Conservation (phyloP, 2,329 filamentous ascomycete genomes). For the Amylocarpus encephaloides region DNA sequence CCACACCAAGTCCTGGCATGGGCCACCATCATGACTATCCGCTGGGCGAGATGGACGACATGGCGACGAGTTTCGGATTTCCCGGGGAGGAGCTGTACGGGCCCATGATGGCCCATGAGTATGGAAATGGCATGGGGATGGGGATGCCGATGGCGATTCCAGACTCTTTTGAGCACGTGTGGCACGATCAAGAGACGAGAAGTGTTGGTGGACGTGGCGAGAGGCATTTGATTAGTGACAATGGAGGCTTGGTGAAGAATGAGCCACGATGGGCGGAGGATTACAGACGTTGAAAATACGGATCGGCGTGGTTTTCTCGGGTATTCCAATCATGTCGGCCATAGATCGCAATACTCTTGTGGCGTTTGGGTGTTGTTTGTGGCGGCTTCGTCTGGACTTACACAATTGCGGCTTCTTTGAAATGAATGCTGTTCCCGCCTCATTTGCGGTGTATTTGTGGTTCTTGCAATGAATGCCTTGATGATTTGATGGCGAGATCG, state of each 20-base stretch:
- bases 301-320: no score
- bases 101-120: not conserved
- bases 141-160: not conserved
- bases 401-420: no score
- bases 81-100: not conserved
- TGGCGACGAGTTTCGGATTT: slow-evolving; percentile 3
- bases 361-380: no score
- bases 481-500: no score
- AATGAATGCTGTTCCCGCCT: no score
- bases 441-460: no score
- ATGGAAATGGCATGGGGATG: not conserved
- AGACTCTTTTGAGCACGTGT: not conserved
- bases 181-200: not conserved
- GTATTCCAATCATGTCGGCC: no score
- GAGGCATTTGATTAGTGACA: not conserved
- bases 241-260: not conserved
- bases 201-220: not conserved
- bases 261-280: not conserved
- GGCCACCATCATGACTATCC: not conserved
- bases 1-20: slow-evolving; percentile 6
- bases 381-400: no score
- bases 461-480: no score
- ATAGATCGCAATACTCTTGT: no score
- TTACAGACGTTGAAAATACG: not conserved
- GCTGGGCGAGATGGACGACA: slow-evolving; percentile 1